Evolutionary conservation across 345 rosid species (phyloP), one percentile per base, ranked within the genome.

Genomic region (Punica granatum): DNA sequence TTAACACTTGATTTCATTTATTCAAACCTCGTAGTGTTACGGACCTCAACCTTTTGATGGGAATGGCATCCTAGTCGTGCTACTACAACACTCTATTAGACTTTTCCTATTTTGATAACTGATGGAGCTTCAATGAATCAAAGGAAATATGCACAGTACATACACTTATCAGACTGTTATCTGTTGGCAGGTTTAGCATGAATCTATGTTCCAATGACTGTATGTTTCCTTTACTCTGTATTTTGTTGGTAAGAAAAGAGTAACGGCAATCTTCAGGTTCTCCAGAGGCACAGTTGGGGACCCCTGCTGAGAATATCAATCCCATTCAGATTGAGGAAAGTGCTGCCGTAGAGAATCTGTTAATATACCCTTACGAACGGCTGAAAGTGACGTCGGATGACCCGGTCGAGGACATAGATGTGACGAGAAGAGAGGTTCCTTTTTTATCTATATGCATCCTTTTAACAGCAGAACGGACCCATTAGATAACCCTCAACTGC

Each of bases 401-500:
- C 70, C 90, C 90, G 21, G 86, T 60, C 65, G 63, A 69, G 39
- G 82, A 75, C 75, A 85, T 87, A 72, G 87, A 89, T 49, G 76
- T 70, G 43, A 75, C 87, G 58, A 86, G 74, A 86, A 79, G 96
- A 80, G 96, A 89, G 92, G 96, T 86, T 78, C 18, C 14, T 10
- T 66, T 12, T 35, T n/a, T 63, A 23, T 32, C 19, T 30, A 33
- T 49, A 13, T 26, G 1, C 13, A 56, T 8, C 30, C 60, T 66
- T 12, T 23, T 28, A 28, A 10, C 44, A 32, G 39, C 64, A 60
- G 28, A 61, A 34, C 15, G 7, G n/a, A 1, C 23, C 30, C 15
- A 13, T 36, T 12, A 11, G 33, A 33, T 37, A 39, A 25, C 48
- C 3, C 30, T 39, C 31, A 7, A 36, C 42, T 63, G 48, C 30